Evolutionary conservation across 768 basidiomycete genomes (phyloP).

Genomic region (Russula sp.): DNA sequence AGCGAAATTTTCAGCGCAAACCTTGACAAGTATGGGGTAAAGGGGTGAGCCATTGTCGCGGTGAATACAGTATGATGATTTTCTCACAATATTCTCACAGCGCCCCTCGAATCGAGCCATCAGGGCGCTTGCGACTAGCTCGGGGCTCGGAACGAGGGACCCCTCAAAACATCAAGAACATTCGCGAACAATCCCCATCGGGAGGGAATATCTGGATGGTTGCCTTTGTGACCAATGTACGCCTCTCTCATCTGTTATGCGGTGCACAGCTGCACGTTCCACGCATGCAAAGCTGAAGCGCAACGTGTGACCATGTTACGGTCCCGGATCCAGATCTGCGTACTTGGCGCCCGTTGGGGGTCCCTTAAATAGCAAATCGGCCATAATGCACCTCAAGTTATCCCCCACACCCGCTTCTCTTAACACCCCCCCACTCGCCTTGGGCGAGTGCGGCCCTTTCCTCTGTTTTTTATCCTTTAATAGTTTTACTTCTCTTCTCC

Average conservation of each 20-base stretch:
- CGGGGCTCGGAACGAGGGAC: background rate
- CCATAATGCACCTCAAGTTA: background rate
- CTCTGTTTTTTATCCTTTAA: slow-evolving; percentile 16
- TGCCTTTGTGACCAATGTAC: slow-evolving; percentile 4
- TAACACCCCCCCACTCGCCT: slow-evolving; percentile 15
- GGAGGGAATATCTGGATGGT: background rate
- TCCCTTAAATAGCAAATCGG: slow-evolving; percentile 4
- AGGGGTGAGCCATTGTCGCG: background rate
- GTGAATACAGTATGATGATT: background rate
- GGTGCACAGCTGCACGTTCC: background rate
- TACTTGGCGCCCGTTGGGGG: background rate
- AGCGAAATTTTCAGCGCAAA: background rate
- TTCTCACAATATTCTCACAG: slow-evolving; percentile 12
- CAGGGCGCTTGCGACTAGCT: background rate
- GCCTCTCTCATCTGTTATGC: background rate
- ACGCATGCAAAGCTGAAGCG: background rate
- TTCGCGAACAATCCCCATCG: background rate
- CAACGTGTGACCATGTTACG: slow-evolving; percentile 14
- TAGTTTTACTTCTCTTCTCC: slow-evolving; percentile 16
- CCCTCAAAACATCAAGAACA: slow-evolving; percentile 3
- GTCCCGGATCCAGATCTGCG: background rate
- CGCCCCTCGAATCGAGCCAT: background rate
- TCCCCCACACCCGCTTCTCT: slow-evolving; percentile 12
- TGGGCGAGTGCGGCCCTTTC: slow-evolving; percentile 13
- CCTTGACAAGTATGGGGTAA: background rate